A percentile compares a stretch with the other conserved stretches of the same genome.
Conservation (phyloP, 169 alveolate genomes). For the Plasmodium malariae region DNA sequence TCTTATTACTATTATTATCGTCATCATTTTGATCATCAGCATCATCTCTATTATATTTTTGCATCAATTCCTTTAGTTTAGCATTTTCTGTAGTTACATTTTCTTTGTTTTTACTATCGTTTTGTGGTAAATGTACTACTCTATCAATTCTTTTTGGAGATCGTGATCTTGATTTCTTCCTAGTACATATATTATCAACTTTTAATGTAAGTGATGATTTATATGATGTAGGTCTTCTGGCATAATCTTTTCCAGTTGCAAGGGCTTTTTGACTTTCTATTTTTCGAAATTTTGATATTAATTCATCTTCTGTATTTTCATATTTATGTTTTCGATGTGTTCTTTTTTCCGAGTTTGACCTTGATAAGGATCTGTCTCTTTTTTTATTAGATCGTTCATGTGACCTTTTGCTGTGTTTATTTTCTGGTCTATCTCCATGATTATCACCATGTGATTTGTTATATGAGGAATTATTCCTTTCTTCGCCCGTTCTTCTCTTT, state of each 20-base stretch:
- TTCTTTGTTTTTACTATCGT: conserved; percentile 29
- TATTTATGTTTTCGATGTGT: conserved; percentile 38
- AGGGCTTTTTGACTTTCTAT: conserved; percentile 83
- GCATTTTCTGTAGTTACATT: conserved; percentile 29
- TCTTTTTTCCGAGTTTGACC: conserved; percentile 12
- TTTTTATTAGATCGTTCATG: conserved; percentile 22
- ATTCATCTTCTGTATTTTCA: conserved; percentile 78
- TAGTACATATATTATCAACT: conserved; percentile 73
- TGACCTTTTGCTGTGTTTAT: conserved; percentile 12
- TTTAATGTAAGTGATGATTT: conserved; percentile 84
- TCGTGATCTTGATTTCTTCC: conserved; percentile 28
- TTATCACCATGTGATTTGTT: conserved; percentile 22
- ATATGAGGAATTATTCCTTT: conserved; percentile 25
- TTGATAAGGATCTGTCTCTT: conserved; percentile 21
- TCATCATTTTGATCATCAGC: too few relatives aligned
- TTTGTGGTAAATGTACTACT: conserved; percentile 14
- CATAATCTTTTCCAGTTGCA: conserved; percentile 87
- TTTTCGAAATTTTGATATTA: conserved; percentile 80
- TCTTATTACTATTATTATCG: too few relatives aligned
- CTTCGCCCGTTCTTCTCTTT: conserved; percentile 30
- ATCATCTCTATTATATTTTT: conserved; percentile 55
- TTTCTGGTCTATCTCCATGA: conserved; percentile 27
- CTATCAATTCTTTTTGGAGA: conserved; percentile 65
- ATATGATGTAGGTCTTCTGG: conserved; percentile 84
- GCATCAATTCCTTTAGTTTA: conserved; percentile 44